Evolutionary conservation across 108 stramenopile genomes (phyloP).

Genomic region (Parietichytrium sp.): DNA sequence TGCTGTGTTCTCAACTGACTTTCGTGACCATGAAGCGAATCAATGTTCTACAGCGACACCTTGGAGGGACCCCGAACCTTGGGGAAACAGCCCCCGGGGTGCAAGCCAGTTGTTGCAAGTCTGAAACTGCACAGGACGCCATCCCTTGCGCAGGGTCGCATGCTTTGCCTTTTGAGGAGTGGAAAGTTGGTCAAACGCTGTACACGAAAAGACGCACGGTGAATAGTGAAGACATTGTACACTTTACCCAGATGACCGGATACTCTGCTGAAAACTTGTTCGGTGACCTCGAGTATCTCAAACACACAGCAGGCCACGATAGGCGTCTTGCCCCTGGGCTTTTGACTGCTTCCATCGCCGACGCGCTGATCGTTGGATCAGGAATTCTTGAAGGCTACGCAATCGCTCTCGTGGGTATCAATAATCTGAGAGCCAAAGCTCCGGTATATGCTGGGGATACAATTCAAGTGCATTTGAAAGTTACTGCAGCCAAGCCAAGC

Average conservation of each 20-base stretch:
- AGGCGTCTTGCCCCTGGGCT: constrained; percentile 13
- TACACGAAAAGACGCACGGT: constrained; percentile 21
- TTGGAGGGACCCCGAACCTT: neutral
- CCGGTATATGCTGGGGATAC: constrained; percentile 33
- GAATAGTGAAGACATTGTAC: neutral
- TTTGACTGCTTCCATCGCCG: constrained; percentile 19
- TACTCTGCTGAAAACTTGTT: constrained; percentile 31
- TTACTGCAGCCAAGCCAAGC: neutral
- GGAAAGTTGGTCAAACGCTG: neutral
- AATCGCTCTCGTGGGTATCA: neutral
- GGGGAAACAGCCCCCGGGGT: neutral
- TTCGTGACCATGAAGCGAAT: too few species aligned
- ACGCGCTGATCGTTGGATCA: constrained; percentile 29
- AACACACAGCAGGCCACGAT: neutral
- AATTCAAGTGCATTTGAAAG: neutral
- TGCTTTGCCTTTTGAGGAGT: constrained; percentile 31
- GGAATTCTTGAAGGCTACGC: constrained; percentile 27
- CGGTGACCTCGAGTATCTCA: constrained; percentile 16
- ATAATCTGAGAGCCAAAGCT: constrained; percentile 6
- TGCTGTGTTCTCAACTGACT: too few species aligned
- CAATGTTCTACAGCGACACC: neutral
- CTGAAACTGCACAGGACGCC: neutral
- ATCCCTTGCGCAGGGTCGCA: constrained; percentile 28
- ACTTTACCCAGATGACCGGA: constrained; percentile 2
- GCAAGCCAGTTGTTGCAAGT: too few species aligned